Base-by-base conservation (phyloP, 441 rosid species). In the Gossypium trilobum region DNA sequence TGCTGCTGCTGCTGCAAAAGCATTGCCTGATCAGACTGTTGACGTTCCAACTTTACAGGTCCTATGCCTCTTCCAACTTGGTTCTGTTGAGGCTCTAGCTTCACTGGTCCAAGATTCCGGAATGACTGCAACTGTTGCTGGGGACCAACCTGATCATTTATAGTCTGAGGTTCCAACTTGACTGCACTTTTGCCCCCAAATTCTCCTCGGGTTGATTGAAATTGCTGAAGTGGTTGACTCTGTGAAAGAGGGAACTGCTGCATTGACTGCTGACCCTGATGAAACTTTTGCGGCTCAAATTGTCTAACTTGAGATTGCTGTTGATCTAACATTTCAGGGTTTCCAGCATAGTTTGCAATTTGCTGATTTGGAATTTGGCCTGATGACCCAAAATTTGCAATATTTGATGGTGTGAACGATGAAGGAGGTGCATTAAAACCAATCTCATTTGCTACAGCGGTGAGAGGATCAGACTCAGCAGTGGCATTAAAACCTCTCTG, bases 101-200 rank as follows among this genome's bases (percentile, higher is more conserved):
- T 80, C 61, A 78, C 79, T 1, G 79, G 73, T 11, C 75, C 82
- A 67, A 65, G 78, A 44, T 71, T 78, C 54, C 72, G 50, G 36
- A 80, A 50, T 4, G 79, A 67, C 54, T 54, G 80, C 65, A 80
- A 62, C 46, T 70, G 79, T 75, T 81, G 84, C 74, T 73, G 83
- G 23, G 33, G 71, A 22, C 82, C 80, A 64, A 67, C 75, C 58
- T 71, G 79, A 42, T 77, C 82, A 71, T 74, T 73, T 6, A 59
- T 50, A 2, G 55, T 66, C 65, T 83, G 80, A 39, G 84, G 81
- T 73, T 81, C 84, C 75, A 77, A 58, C 78, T 80, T 81, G 66
- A 81, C 78, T 31, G 74, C 64, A 74, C 75, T 68, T 31, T 17
- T 74, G 50, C 71, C 57, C 8, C 73, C 65, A 19, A 79, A 14